A percentile compares a stretch with the other conserved stretches of the same genome.
These are phyloP conservation scores for Ceratobasidium sp. DNA, from an alignment of 1,284 basidiomycete species.

Conservation along the genomic window DNA sequence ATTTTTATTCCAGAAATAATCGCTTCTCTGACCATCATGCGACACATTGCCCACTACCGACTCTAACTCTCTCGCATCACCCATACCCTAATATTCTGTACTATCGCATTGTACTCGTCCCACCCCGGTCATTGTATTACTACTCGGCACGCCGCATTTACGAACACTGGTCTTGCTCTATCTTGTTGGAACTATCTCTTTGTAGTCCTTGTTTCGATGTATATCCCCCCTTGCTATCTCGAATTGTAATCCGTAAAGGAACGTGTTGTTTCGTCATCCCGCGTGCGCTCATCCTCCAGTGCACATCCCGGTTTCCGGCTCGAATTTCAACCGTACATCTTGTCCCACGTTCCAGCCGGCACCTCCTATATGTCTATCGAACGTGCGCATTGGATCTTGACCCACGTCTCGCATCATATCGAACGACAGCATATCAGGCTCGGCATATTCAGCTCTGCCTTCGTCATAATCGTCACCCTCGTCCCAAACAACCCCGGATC, in stretches of 20 bases:
- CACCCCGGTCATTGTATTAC: neutral
- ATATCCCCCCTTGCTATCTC: neutral
- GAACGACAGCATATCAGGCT: no score
- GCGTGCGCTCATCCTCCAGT: no score
- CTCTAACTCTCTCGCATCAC: neutral
- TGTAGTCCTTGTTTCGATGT: neutral
- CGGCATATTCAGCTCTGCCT: no score
- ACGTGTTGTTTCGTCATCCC: no score
- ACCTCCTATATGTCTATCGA: no score
- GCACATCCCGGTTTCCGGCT: no score
- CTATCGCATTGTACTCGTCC: neutral
- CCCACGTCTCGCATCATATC: no score
- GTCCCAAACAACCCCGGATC: neutral
- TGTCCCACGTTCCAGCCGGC: no score
- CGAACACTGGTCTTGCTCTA: neutral
- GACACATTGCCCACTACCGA: conserved; percentile 31
- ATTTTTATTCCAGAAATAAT: conserved; percentile 24
- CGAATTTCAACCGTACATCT: neutral
- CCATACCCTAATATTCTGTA: neutral
- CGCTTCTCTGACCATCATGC: conserved; percentile 30
- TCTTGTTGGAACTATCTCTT: neutral
- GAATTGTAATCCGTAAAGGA: no score
- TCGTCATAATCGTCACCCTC: no score
- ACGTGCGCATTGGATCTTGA: no score
- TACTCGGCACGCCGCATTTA: neutral